Percentiles rank a stretch among this genome's conserved stretches.
These are phyloP conservation scores for Trichosporon ovoides DNA, from an alignment of 1,284 basidiomycete species.

Conservation along the genomic window DNA sequence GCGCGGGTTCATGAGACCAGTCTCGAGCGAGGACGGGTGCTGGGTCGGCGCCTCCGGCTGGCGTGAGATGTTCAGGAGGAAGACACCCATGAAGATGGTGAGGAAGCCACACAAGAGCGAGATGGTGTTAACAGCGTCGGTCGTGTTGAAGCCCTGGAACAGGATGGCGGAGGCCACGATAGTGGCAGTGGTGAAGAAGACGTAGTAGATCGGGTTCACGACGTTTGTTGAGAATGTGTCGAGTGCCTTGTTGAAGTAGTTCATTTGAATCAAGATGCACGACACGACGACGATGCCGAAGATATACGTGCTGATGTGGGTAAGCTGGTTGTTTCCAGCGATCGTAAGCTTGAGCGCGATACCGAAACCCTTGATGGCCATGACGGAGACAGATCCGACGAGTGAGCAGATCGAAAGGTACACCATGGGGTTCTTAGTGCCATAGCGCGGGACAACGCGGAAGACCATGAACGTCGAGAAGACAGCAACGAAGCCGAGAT, in stretches of 20 bases:
- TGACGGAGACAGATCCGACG: constrained; percentile 96
- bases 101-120: constrained; percentile 82
- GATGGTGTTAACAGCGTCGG: constrained; percentile 69
- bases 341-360: constrained; percentile 94
- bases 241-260: constrained; percentile 98
- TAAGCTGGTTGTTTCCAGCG: constrained; percentile 91
- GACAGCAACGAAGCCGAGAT: constrained; percentile 76
- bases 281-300: constrained; percentile 77
- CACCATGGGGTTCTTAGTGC: constrained; percentile 79
- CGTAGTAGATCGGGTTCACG: constrained; percentile 98
- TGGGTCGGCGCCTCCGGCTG: constrained; percentile 56
- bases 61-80: constrained; percentile 79
- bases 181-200: constrained; percentile 95
- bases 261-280: constrained; percentile 94
- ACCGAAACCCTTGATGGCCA: constrained; percentile 67
- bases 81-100: constrained; percentile 86
- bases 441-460: constrained; percentile 74
- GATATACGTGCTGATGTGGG: constrained; percentile 88
- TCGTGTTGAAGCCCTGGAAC: constrained; percentile 95
- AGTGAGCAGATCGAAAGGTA: constrained; percentile 98
- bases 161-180: constrained; percentile 91
- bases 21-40: constrained; percentile 55
- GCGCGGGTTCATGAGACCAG: constrained; percentile 62
- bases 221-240: constrained; percentile 97
- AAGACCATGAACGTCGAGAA: constrained; percentile 86